These are phyloP conservation scores for Aspergillus novoparasiticus DNA, from an alignment of 2,329 filamentous ascomycete species.

Conservation along the genomic window DNA sequence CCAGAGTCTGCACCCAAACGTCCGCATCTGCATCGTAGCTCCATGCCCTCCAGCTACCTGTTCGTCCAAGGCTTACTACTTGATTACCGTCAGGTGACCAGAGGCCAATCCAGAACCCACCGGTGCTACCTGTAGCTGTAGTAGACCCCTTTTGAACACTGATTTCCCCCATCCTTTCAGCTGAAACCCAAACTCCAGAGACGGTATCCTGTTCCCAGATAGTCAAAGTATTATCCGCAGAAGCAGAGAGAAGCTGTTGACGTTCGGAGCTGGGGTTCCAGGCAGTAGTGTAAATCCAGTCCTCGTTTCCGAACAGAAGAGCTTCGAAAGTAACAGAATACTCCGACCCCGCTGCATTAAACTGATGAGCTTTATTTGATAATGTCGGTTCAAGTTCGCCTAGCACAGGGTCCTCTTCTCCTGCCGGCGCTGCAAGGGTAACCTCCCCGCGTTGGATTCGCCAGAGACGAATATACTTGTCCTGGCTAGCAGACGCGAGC, in stretches of 20 bases:
- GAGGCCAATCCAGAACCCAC: slow-evolving; percentile 93
- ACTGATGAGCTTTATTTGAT: slow-evolving; percentile 84
- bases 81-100: slow-evolving; percentile 79
- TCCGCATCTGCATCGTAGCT: slow-evolving; percentile 62
- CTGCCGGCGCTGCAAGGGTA: slow-evolving; percentile 54
- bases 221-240: slow-evolving; percentile 90
- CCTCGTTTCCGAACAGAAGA: slow-evolving; percentile 89
- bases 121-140: slow-evolving; percentile 91
- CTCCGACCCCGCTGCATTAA: slow-evolving; percentile 63
- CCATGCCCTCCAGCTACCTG: slow-evolving; percentile 93
- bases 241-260: slow-evolving; percentile 80
- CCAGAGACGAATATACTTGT: slow-evolving; percentile 97
- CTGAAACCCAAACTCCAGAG: slow-evolving; percentile 90
- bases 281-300: slow-evolving; percentile 91
- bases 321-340: slow-evolving; percentile 92
- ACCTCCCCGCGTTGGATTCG: slow-evolving; percentile 73
- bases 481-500: slow-evolving; percentile 91
- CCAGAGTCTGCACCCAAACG: slow-evolving; percentile 75
- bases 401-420: slow-evolving; percentile 40
- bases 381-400: slow-evolving; percentile 65
- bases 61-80: slow-evolving; percentile 82
- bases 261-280: slow-evolving; percentile 65
- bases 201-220: slow-evolving; percentile 85
- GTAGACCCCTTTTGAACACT: slow-evolving; percentile 94
- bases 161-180: slow-evolving; percentile 85